Evolutionary conservation across 257 asterid species (phyloP), one percentile per base, ranked within the genome.

Genomic region (Solanum neorickii): DNA sequence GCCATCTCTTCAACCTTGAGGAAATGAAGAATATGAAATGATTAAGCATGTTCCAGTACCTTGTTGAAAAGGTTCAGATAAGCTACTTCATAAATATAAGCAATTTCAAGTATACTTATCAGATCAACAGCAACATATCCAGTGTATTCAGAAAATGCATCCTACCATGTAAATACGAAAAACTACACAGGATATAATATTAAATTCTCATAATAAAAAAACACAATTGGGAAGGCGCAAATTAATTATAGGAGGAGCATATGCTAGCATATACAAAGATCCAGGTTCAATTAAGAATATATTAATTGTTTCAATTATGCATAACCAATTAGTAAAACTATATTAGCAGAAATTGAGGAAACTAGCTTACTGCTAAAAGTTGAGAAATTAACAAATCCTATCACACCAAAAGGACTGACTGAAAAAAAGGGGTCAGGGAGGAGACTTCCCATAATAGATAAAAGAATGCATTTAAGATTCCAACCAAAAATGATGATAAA

Each of bases 1-100:
- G 95, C 93, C 96, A 97, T 95, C 62, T 93, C 99, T 89, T 93
- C 98, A 89, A 93, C 98, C 99, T 96, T 93, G 86, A 88, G 65
- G 89, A 52, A 86, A 62, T 42, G 18, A 29, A 68, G 44, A 37
- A 72, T 69, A 86, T 86, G 85, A 21, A 69, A 86, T 52, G 68
- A 86, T 41, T 47, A 75, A 49, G 73, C 52, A 66, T 41, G 76
- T 88, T 39, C 44, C 69, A 47, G 29, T 70, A 72, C 42, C 12
- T 84, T 11, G 49, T 85, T 83, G 37, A 44, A 42, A 83, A 68
- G 35, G 16, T 6, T 83, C 41, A 86, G 47, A 72, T 25, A 72
- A 31, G 49, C 68, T 82, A 82, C 68, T 29, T 16, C 59, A 25
- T 47, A 49, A 80, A 49, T 29, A 82, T 18, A 49, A 49, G 25